Percentiles rank a stretch among this genome's conserved stretches.
Conservation (phyloP, 176 grass and related monocot genomes). For the Melocanna baccifera region DNA sequence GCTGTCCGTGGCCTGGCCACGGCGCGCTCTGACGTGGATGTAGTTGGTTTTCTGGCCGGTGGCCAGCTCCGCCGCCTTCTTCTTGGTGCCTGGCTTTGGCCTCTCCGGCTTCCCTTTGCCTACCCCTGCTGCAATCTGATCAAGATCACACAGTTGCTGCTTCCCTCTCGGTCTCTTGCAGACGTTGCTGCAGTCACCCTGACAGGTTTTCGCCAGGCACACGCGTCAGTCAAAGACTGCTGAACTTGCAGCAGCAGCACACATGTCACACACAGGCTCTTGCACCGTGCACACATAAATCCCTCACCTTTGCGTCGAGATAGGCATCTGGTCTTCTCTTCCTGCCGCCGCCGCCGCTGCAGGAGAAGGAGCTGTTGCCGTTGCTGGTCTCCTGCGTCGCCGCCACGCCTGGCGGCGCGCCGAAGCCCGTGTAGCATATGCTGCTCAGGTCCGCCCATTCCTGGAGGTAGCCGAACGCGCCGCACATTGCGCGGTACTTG, state of each 20-base stretch:
- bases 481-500: slow-evolving; percentile 49
- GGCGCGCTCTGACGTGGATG: slow-evolving; percentile 93
- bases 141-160: slow-evolving; percentile 23
- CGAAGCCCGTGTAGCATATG: slow-evolving; percentile 27
- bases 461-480: slow-evolving; percentile 45
- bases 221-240: neutral
- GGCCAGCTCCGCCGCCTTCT: slow-evolving; percentile 29
- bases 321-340: slow-evolving; percentile 57
- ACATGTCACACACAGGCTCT: neutral
- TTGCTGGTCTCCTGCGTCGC: neutral
- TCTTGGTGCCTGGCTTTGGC: slow-evolving; percentile 38
- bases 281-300: neutral
- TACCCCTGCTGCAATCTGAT: neutral
- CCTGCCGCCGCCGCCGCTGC: slow-evolving; percentile 23
- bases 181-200: slow-evolving; percentile 6
- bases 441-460: slow-evolving; percentile 60
- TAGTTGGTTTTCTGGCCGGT: slow-evolving; percentile 62
- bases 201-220: neutral
- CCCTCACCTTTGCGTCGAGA: slow-evolving; percentile 55
- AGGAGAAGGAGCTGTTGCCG: slow-evolving; percentile 16
- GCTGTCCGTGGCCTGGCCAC: slow-evolving; percentile 96
- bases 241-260: neutral
- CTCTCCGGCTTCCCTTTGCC: slow-evolving; percentile 44
- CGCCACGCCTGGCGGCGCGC: neutral
- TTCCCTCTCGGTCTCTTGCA: slow-evolving; percentile 45